Percentiles rank a stretch among this genome's conserved stretches.
Conservation (phyloP, 2,329 filamentous ascomycete species). For the Penicillium fuscoglaucum region DNA sequence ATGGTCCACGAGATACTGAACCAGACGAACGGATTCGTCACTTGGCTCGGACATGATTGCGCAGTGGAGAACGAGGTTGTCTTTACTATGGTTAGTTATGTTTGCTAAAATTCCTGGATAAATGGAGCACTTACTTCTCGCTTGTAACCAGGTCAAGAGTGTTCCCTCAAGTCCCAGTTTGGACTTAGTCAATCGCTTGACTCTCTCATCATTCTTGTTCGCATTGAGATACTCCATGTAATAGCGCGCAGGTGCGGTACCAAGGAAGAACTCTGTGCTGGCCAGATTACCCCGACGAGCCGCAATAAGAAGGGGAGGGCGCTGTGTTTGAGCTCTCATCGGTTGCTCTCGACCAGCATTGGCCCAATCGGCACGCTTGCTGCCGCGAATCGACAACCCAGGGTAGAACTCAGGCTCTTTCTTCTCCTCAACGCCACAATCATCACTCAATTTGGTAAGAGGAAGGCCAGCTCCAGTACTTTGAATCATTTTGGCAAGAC, state of each 20-base stretch:
- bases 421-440: conserved; percentile 62
- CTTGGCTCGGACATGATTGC: conserved; percentile 54
- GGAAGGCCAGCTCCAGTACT: conserved; percentile 68
- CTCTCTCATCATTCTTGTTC: conserved; percentile 60
- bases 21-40: conserved; percentile 52
- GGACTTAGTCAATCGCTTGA: conserved; percentile 50
- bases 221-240: conserved; percentile 69
- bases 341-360: conserved; percentile 52
- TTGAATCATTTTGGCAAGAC: conserved; percentile 61
- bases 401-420: conserved; percentile 72
- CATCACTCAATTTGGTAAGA: conserved; percentile 64
- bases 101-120: background rate
- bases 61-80: conserved; percentile 62
- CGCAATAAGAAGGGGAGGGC: conserved; percentile 36
- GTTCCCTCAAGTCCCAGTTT: conserved; percentile 64
- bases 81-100: conserved; percentile 19
- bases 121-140: conserved; percentile 51
- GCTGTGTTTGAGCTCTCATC: background rate
- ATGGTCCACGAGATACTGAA: conserved; percentile 66
- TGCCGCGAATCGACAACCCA: conserved; percentile 72
- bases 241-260: conserved; percentile 65
- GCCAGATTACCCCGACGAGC: conserved; percentile 57
- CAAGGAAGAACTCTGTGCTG: conserved; percentile 73
- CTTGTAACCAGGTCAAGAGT: conserved; percentile 52
- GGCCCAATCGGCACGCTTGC: conserved; percentile 75